Base-by-base conservation (phyloP, 75 land plant species). In the Pinus albicaulis region DNA sequence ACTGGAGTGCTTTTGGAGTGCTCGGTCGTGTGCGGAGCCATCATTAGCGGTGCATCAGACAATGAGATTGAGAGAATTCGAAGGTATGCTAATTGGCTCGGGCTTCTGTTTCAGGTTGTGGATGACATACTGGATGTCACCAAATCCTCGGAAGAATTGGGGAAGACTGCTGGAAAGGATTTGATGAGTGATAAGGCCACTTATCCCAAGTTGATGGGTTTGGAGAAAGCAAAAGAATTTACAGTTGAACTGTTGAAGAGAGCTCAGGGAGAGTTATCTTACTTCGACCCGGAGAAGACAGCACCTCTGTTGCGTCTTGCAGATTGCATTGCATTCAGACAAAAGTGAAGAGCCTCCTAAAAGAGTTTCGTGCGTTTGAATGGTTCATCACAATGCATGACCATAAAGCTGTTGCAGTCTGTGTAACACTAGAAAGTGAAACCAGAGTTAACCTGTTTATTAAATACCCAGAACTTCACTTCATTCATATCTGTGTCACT, bases 201-300 rank as follows among this genome's bases (percentile, higher is more conserved):
- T 0, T 92, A 95, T 52, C 95, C 98, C 12, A 92, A 91, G 80
- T 76, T 95, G 55, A 7, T 95, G 74, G 98, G 98, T 4, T 65
- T 95, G 26, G 91, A 92, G 66, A 86, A 89, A 24, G 85, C 96
- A 13, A 87, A 79, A 73, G 86, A 92, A 73, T 87, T 87, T 56
- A 93, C 90, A 6, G 80, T 74, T 66, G 81, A 86, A 68, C 74
- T 95, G 87, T 85, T 68, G 24, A 24, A 48, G 17, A 84, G 85
- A 56, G 96, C 98, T 12, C 71, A 82, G 74, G 78, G 66, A 2
- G 89, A 87, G 63, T 86, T 95, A 12, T 10, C 65, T 8, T 89
- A 68, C 41, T 95, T 95, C 61, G 93, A 92, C 75, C 78, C 70
- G 20, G 57, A 64, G 1, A 92, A 89, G 79, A 86, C 92, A 4